Base-by-base conservation (phyloP, 306 rosid genomes). In the Castanea crenata region DNA sequence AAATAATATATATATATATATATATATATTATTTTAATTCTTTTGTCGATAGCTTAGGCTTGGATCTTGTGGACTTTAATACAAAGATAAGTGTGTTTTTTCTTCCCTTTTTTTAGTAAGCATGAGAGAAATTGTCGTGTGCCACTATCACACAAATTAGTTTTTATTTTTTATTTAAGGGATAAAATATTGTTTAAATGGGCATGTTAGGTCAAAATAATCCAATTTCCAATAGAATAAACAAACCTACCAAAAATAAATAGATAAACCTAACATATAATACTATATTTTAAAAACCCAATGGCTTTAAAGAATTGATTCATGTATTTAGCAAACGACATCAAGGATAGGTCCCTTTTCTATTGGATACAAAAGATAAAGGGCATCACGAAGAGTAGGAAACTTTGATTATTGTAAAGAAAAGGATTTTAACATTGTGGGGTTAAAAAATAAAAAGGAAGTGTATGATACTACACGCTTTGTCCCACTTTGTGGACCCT, bases 151-250 rank as follows among this genome's bases (percentile, higher is more conserved):
- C 75, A 32, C 1, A 14, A 72, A 63, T 9, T 29, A 13, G 55
- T 57, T 82, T n/a, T 32, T 51, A 3, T 4, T 71, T 12, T 49
- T 49, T 49, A 2, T 46, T 11, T 2, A 49, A 12, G 54, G 54
- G 54, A 49, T 76, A 69, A 55, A 75, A 41, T 46, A 64, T 51
- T 44, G 84, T 77, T 79, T 58, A 54, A 15, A 76, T 35, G 69
- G 72, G 46, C 12, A 9, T 27, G 75, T 78, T 82, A 81, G 87
- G 88, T 86, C 85, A 74, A 80, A 86, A 72, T 76, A 80, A 87
- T 80, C 78, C 82, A 78, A 75, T 63, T 80, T 84, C 76, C 85
- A 81, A 78, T 76, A 64, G 29, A 76, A 72, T 69, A 70, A 41
- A 41, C 46, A 41, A 41, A 41, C 46, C 12, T 2, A 8, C 11